These are phyloP conservation scores for Sextonia rubra DNA, from an alignment of 164 flowering plant species.

Conservation along the genomic window DNA sequence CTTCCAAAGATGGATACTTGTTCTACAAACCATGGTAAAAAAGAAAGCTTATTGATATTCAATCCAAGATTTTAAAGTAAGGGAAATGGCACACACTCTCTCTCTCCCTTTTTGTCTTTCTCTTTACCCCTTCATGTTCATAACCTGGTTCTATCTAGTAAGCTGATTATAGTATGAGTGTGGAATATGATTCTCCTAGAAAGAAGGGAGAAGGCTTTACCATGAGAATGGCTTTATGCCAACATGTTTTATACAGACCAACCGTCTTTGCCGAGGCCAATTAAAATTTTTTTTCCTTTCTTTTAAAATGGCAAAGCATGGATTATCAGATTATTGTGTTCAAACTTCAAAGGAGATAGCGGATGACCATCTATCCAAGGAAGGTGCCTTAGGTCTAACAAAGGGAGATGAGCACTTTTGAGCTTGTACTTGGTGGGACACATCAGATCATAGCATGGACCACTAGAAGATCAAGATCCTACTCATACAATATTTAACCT, in stretches of 20 bases:
- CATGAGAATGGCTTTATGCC: not conserved
- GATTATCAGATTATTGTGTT: no score
- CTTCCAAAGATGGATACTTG: constrained; percentile 21
- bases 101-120: constrained; percentile 19
- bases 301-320: no score
- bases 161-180: not conserved
- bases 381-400: no score
- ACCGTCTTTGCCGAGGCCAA: no score
- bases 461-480: no score
- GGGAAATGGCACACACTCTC: not conserved
- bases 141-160: not conserved
- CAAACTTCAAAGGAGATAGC: not conserved
- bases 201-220: not conserved
- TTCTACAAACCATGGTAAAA: constrained; percentile 8
- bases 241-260: not conserved
- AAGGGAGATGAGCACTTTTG: no score
- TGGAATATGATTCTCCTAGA: not conserved
- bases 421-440: no score
- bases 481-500: no score
- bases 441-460: no score
- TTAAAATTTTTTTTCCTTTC: no score
- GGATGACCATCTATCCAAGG: not conserved
- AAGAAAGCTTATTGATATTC: constrained; percentile 9
- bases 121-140: constrained; percentile 13
- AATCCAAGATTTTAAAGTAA: constrained; percentile 11